Percentiles rank a stretch among this genome's conserved stretches.
Evolutionary conservation across 169 alveolate genomes (phyloP).

Genomic region (Cryptosporidium ubiquitum): DNA sequence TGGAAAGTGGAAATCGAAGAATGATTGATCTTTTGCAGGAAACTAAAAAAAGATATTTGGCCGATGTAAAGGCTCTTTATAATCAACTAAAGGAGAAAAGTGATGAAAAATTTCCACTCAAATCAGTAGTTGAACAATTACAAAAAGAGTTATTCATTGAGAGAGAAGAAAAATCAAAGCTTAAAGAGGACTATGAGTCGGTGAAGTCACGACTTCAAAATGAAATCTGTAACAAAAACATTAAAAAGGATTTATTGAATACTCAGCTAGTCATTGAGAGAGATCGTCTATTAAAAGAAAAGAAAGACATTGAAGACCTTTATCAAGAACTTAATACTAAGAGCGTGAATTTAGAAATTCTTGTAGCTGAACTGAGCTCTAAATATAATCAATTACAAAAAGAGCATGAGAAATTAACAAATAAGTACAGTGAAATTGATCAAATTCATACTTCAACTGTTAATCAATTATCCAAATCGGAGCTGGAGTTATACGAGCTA

Average conservation of each 20-base stretch:
- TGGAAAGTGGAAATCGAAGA: conserved; percentile 37
- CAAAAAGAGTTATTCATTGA: conserved; percentile 57
- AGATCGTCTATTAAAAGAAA: conserved; percentile 35
- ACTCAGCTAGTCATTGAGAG: conserved; percentile 38
- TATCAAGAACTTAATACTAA: conserved; percentile 28
- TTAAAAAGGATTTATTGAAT: conserved; percentile 45
- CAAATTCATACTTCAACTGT: conserved; percentile 58
- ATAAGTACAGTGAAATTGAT: conserved; percentile 38
- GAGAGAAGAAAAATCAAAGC: conserved; percentile 46
- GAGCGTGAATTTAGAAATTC: conserved; percentile 14
- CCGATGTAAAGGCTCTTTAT: conserved; percentile 37
- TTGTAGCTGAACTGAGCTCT: conserved; percentile 31
- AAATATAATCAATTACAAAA: conserved; percentile 17
- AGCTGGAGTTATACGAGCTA: conserved; percentile 58
- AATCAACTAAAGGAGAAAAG: conserved; percentile 44
- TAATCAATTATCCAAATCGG: conserved; percentile 55
- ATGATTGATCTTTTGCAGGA: not conserved
- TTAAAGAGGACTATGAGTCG: conserved; percentile 35
- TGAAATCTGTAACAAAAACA: conserved; percentile 37
- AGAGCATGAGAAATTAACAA: conserved; percentile 26
- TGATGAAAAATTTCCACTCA: conserved; percentile 62
- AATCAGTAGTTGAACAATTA: conserved; percentile 49
- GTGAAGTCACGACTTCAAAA: conserved; percentile 39
- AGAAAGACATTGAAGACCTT: not conserved
- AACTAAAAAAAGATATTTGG: conserved; percentile 28